A percentile compares a stretch with the other conserved stretches of the same genome.
Evolutionary conservation across 345 rosid species (phyloP).

Genomic region (Brassica carinata): DNA sequence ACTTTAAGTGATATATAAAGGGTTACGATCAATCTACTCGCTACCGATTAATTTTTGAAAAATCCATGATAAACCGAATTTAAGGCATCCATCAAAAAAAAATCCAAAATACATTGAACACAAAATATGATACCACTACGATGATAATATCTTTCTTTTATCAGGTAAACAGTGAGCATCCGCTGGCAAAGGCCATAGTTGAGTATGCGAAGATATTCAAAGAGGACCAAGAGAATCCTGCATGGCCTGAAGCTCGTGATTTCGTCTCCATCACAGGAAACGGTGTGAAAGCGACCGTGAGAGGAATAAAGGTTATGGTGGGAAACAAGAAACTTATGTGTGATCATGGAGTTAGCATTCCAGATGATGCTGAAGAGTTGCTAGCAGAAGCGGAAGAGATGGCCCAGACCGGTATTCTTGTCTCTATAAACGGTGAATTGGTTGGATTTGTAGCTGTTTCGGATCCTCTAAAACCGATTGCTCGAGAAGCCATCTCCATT

Average conservation of each 20-base stretch:
- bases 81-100: background rate
- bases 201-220: constrained; percentile 77
- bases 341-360: constrained; percentile 46
- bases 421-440: constrained; percentile 60
- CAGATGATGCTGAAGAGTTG: constrained; percentile 69
- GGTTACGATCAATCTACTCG: too few relatives aligned
- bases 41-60: too few relatives aligned
- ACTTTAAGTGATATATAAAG: too few relatives aligned
- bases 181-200: constrained; percentile 83
- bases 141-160: background rate
- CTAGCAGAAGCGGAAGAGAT: constrained; percentile 65
- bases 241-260: constrained; percentile 86
- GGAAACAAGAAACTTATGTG: constrained; percentile 88
- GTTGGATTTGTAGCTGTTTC: constrained; percentile 73
- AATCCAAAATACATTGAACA: background rate
- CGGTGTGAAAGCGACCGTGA: constrained; percentile 76
- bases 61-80: too few relatives aligned
- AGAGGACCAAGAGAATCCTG: constrained; percentile 71
- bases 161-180: constrained; percentile 89
- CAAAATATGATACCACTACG: background rate
- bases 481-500: constrained; percentile 68
- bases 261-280: constrained; percentile 79
- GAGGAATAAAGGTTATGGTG: constrained; percentile 58
- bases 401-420: constrained; percentile 86
- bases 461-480: constrained; percentile 79